Percentiles rank a stretch among this genome's conserved stretches.
phyloP scores from a whole-genome alignment of 345 rosid genomes.

The Isatis tinctoria region DNA sequence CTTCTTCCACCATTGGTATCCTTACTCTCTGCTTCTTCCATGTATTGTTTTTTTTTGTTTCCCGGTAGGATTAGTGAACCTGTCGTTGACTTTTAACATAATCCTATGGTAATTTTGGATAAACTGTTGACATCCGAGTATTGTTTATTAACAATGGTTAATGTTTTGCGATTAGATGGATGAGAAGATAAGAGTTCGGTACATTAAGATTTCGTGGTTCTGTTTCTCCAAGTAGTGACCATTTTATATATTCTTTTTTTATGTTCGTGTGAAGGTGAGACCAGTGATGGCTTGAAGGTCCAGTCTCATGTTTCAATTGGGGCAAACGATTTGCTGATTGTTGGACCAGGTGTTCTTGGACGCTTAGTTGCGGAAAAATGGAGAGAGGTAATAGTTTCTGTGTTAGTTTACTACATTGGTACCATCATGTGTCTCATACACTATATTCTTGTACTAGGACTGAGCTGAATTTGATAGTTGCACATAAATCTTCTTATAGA shows the following conservation, averaged over 20 bases:
- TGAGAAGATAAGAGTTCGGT: background rate
- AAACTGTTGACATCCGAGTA: background rate
- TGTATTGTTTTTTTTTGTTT: background rate
- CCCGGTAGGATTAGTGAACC: background rate
- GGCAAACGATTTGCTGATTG: conserved; percentile 68
- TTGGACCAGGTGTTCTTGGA: conserved; percentile 97
- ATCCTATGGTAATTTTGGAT: background rate
- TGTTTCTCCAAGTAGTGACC: conserved; percentile 1
- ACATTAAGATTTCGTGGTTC: background rate
- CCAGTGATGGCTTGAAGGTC: conserved; percentile 44
- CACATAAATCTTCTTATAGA: background rate
- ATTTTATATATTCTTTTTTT: background rate
- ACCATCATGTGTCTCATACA: background rate
- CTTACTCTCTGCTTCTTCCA: background rate
- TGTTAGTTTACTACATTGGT: background rate
- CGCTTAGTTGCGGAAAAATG: conserved; percentile 88
- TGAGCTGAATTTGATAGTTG: background rate
- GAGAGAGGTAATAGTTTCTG: conserved; percentile 54
- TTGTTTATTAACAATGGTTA: background rate
- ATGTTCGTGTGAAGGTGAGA: conserved; percentile 37
- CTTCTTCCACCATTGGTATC: conserved; percentile 51
- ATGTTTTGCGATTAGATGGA: background rate
- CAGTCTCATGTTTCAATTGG: conserved; percentile 50
- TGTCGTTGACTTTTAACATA: background rate
- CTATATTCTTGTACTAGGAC: background rate